Percentiles rank a stretch among this genome's conserved stretches.
Conservation (phyloP, 108 stramenopile genomes). For the Aurantiochytrium sp. region DNA sequence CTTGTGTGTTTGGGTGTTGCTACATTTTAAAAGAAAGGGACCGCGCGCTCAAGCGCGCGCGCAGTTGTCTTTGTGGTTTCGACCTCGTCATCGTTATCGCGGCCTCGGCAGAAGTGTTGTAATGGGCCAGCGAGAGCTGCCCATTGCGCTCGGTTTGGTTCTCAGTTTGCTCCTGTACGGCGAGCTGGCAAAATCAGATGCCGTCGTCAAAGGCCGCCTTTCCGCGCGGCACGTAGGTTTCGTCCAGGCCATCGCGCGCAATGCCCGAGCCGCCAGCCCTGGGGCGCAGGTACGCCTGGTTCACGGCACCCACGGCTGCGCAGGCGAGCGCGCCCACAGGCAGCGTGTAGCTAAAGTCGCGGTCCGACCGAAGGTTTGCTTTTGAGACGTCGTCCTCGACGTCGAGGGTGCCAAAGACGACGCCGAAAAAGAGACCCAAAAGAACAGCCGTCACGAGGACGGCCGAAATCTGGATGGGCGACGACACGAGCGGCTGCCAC, state of each 20-base stretch:
- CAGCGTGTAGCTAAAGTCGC: background rate
- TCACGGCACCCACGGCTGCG: background rate
- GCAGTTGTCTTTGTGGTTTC: too few relatives aligned
- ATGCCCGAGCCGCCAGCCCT: background rate
- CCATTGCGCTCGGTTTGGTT: too few relatives aligned
- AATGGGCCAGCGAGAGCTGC: too few relatives aligned
- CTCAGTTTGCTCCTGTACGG: too few relatives aligned
- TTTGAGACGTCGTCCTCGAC: background rate
- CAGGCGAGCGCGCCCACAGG: slow-evolving; percentile 12
- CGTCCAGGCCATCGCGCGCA: background rate
- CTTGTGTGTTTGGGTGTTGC: too few relatives aligned
- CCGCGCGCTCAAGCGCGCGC: too few relatives aligned
- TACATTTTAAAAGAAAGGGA: too few relatives aligned
- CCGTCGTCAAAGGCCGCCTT: slow-evolving; percentile 24
- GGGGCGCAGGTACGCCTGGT: background rate
- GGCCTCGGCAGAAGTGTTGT: too few relatives aligned
- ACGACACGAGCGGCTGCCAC: slow-evolving; percentile 2
- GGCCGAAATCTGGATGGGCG: background rate
- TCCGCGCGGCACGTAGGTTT: background rate
- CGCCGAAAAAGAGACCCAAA: slow-evolving; percentile 4
- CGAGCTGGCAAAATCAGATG: too few relatives aligned
- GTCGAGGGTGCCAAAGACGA: slow-evolving; percentile 19
- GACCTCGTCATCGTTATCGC: too few relatives aligned
- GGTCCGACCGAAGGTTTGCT: background rate
- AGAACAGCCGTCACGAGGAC: background rate